Base-by-base conservation (phyloP, 2,329 filamentous ascomycete genomes). In the Aspergillus latus region DNA sequence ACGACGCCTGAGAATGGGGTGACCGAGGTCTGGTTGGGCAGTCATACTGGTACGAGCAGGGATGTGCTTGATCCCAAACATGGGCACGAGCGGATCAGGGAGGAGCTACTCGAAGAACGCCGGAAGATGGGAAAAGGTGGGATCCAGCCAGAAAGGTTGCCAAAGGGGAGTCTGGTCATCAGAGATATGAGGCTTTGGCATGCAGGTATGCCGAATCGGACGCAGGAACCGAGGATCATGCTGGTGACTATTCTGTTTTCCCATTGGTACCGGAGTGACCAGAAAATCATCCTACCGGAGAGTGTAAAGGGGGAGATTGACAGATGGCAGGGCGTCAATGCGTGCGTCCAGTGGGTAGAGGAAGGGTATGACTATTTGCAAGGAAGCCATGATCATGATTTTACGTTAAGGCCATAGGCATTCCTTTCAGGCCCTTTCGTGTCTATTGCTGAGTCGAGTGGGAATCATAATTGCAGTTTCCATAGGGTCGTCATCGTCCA, bases 11-110 rank as follows among this genome's bases (percentile, higher is more conserved):
- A 74, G 11, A 81, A 81, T 51, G 80, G 80, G 13, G 72, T 74
- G 1, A 83, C 79, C 0, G 80, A 82, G 63, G 65, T 82, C 13
- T 82, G 80, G 80, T 71, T 77, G 0, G 80, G 80, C 1, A 78
- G 74, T 0, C 80, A 82, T 60, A 57, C 65, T n/a, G 73, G 74
- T 16, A 74, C 72, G 13, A 42, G 26, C 3, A 32, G 21, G 15
- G 37, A 50, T 5, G 28, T 50, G 26, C 26, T 42, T 1, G 48
- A 50, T 4, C 5, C 9, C 9, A 37, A 32, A 13, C 21, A 32
- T 39, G 13, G 4, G 9, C 26, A 50, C 15, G 21, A 42, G 71
- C 5, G 21, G 5, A 15, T 50, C 2, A 42, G 21, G 26, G 37
- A 11, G 13, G 28, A 43, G 3, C 8, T 34, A 6, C 48, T 50